Base-by-base conservation (phyloP, 352 stramenopile species). In the Pythium folliculosum region DNA sequence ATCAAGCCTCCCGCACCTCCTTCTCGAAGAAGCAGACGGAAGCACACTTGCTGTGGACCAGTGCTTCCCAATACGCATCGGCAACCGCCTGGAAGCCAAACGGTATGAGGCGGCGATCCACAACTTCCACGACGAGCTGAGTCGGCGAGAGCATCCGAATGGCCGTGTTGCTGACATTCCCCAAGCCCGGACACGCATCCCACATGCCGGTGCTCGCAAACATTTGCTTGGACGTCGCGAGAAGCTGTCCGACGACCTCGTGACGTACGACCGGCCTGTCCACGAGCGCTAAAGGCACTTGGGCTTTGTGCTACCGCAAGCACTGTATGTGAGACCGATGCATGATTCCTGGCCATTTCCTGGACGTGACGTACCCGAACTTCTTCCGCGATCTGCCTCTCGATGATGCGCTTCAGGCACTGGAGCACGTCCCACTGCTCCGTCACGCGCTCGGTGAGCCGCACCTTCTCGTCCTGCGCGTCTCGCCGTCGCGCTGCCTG, bases 381-480 rank as follows among this genome's bases (percentile, higher is more conserved):
- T 53, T 53, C 47, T 7, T 60, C 37, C n/a, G 53, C 53, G 32
- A 60, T 17, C 37, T 60, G 53, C 22, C 35, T 35, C 37, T 49
- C 53, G 12, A 60, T 47, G 53, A 60, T 60, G 23, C 53, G 53
- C 53, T 60, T 60, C 35, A 60, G 30, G 53, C 53, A 32, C 7
- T 32, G 22, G 4, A 60, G 37, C 12, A 60, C 53, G 53, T 50
- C 35, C 32, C 53, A 49, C 37, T 49, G 53, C 53, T 60, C 53
- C 19, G 53, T 35, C 53, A 60, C 53, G 1, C 17, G 13, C 53
- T 60, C 53, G 8, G 1, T 60, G 35, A 60, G 37, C 37, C 53
- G 53, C 13, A 49, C 53, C 10, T 60, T 60, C 37, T 60, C 53
- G 32, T 47, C 23, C 37, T 60, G 32, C 22, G 53, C 32, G 21